These are phyloP conservation scores for Fusarium succisae DNA, from an alignment of 2,329 filamentous ascomycete genomes.

Conservation along the genomic window DNA sequence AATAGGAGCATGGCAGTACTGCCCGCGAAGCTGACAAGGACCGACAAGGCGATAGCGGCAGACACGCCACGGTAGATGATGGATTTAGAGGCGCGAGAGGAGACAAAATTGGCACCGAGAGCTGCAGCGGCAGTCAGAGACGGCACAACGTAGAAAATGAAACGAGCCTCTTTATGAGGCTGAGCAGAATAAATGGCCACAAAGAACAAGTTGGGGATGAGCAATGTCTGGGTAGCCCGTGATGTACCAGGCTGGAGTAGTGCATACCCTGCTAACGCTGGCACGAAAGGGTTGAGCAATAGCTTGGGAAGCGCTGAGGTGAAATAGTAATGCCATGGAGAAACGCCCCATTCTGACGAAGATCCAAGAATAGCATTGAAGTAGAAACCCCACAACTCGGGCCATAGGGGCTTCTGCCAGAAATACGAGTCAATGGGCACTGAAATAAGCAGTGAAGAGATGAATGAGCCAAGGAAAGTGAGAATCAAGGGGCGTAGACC, in stretches of 20 bases:
- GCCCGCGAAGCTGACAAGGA: constrained; percentile 66
- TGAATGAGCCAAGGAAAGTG: constrained; percentile 71
- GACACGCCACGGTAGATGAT: constrained; percentile 64
- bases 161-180: constrained; percentile 96
- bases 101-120: constrained; percentile 76
- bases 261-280: constrained; percentile 64
- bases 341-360: constrained; percentile 87
- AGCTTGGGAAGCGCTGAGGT: constrained; percentile 82
- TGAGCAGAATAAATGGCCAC: constrained; percentile 84
- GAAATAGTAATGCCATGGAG: constrained; percentile 89
- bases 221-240: constrained; percentile 56
- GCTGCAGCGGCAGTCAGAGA: constrained; percentile 81
- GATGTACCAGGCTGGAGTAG: constrained; percentile 58
- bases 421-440: constrained; percentile 89
- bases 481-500: constrained; percentile 67
- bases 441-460: constrained; percentile 74
- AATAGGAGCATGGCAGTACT: constrained; percentile 76
- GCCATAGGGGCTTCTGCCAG: constrained; percentile 90
- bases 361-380: constrained; percentile 90
- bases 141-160: constrained; percentile 89
- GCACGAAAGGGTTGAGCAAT: constrained; percentile 79
- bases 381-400: constrained; percentile 87
- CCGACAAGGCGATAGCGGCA: constrained; percentile 65
- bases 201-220: constrained; percentile 76
- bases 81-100: constrained; percentile 70